These are phyloP conservation scores for Podaxis carcinomalis DNA, from an alignment of 768 basidiomycete species.

Conservation along the genomic window DNA sequence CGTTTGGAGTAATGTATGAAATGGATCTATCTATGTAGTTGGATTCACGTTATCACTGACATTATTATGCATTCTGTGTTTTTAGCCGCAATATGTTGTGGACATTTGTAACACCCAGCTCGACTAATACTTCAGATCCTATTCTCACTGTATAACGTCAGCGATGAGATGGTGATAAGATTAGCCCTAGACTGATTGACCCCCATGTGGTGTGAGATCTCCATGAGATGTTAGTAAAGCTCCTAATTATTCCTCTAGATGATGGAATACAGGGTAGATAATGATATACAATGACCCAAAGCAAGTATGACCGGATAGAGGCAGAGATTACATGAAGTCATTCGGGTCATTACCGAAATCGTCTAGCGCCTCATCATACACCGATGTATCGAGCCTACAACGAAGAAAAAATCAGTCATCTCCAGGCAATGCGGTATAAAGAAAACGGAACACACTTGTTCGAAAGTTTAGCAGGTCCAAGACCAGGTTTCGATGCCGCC, in stretches of 20 bases:
- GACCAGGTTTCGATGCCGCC: constrained; percentile 60
- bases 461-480: constrained; percentile 70
- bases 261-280: not conserved
- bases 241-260: not conserved
- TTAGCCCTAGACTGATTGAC: not conserved
- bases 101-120: not conserved
- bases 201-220: not conserved
- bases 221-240: not conserved
- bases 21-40: not conserved
- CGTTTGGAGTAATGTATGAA: not conserved
- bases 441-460: constrained; percentile 42
- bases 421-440: not conserved
- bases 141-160: not conserved
- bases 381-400: constrained; percentile 66
- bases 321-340: constrained; percentile 86
- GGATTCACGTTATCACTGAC: not conserved
- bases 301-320: constrained; percentile 6
- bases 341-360: constrained; percentile 73
- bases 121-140: not conserved
- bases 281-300: not conserved
- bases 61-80: not conserved
- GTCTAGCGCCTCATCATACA: constrained; percentile 88
- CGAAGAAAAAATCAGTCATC: not conserved
- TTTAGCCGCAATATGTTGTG: not conserved
- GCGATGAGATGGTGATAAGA: not conserved